These are phyloP conservation scores for Hamamelis virginiana DNA, from an alignment of 164 flowering plant species.

Conservation along the genomic window DNA sequence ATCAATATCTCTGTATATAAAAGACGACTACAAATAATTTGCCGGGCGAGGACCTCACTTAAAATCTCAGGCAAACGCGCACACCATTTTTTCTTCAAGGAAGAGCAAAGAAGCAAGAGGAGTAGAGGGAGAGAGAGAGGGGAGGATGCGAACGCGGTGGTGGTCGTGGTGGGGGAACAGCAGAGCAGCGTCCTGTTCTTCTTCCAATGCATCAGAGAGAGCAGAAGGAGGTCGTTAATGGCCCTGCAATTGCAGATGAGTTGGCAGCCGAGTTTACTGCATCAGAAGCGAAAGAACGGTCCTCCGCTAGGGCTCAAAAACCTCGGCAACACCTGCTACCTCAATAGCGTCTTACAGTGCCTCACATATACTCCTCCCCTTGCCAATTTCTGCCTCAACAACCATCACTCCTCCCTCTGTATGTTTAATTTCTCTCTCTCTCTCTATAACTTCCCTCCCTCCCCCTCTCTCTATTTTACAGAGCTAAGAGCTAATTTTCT, in stretches of 20 bases:
- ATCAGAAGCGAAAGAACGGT: constrained; percentile 46
- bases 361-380: constrained; percentile 98
- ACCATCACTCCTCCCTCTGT: constrained; percentile 58
- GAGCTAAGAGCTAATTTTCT: no score
- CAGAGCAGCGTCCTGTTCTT: constrained; percentile 4
- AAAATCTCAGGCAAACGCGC: no score
- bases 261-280: constrained; percentile 64
- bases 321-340: constrained; percentile 90
- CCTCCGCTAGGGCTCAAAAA: constrained; percentile 82
- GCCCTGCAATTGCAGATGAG: constrained; percentile 76
- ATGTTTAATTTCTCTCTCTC: no score
- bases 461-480: no score
- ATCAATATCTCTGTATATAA: no score
- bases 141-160: constrained; percentile 30
- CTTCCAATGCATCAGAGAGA: constrained; percentile 12
- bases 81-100: not conserved
- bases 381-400: constrained; percentile 80
- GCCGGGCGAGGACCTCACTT: no score
- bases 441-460: no score
- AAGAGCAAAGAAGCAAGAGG: not conserved
- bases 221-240: constrained; percentile 38
- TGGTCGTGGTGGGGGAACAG: constrained; percentile 17
- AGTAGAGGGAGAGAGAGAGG: not conserved
- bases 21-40: no score
- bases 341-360: constrained; percentile 97